phyloP scores from a whole-genome alignment of 192 early-diverging fungal genomes.

The Diversispora eburnea region DNA sequence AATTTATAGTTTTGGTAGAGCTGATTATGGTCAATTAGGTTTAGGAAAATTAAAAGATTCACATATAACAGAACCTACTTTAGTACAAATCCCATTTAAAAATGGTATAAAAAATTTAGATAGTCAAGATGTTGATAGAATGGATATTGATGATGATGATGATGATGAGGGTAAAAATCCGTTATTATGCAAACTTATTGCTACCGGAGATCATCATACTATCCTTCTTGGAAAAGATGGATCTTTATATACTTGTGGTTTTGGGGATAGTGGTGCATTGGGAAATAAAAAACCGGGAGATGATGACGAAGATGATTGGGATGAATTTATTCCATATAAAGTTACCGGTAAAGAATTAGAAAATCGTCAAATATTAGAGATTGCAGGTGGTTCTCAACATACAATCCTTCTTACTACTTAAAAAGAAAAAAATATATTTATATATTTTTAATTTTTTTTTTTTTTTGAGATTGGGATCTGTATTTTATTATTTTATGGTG shows the following conservation, averaged over 20 bases:
- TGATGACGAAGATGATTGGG: not conserved
- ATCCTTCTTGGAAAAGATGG: conserved; percentile 70
- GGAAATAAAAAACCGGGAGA: conserved; percentile 46
- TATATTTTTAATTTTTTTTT: too few species aligned
- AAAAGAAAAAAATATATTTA: too few species aligned
- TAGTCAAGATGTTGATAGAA: not conserved
- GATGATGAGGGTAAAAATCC: not conserved
- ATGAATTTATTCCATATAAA: not conserved
- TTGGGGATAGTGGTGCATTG: conserved; percentile 79
- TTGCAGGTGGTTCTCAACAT: not conserved
- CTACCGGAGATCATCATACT: conserved; percentile 81
- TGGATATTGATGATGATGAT: not conserved
- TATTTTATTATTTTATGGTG: too few species aligned
- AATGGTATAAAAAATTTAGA: too few species aligned
- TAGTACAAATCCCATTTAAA: too few species aligned
- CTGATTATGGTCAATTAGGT: conserved; percentile 80
- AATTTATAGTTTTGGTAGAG: conserved; percentile 81
- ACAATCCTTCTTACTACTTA: not conserved
- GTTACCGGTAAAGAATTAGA: not conserved
- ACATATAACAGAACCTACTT: too few species aligned
- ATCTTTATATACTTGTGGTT: conserved; percentile 83
- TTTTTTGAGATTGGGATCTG: too few species aligned
- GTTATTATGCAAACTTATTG: conserved; percentile 46
- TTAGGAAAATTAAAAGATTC: conserved; percentile 31
- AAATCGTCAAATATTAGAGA: not conserved